These are phyloP conservation scores for Penicillium roqueforti DNA, from an alignment of 495 filamentous ascomycete species.

Conservation along the genomic window DNA sequence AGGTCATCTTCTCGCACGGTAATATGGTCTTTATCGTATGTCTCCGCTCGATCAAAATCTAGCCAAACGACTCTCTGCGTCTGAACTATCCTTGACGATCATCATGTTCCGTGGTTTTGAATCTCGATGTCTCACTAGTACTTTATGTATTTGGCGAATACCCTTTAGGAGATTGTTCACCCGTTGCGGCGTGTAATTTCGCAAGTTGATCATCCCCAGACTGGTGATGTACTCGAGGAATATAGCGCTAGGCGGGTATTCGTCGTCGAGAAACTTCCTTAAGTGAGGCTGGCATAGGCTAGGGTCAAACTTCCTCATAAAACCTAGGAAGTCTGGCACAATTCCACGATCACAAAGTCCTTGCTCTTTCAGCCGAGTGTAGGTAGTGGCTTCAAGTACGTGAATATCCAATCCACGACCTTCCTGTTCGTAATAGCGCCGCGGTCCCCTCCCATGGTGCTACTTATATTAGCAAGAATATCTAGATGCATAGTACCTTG, in stretches of 20 bases:
- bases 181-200: neutral
- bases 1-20: neutral
- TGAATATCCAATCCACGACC: neutral
- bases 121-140: neutral
- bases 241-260: neutral
- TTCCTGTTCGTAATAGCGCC: neutral
- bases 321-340: neutral
- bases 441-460: neutral
- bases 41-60: neutral
- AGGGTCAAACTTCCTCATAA: neutral
- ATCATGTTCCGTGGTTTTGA: neutral
- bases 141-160: neutral
- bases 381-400: neutral
- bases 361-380: neutral
- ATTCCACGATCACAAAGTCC: neutral
- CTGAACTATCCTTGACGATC: neutral
- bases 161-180: neutral
- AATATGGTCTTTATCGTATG: neutral
- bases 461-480: neutral
- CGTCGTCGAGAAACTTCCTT: neutral
- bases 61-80: neutral
- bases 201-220: neutral
- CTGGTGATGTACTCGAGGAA: neutral
- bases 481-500: too few species aligned
- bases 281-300: neutral